Evolutionary conservation across 768 basidiomycete species (phyloP), one percentile per base, ranked within the genome.

Genomic region (Suillus subalutaceus): DNA sequence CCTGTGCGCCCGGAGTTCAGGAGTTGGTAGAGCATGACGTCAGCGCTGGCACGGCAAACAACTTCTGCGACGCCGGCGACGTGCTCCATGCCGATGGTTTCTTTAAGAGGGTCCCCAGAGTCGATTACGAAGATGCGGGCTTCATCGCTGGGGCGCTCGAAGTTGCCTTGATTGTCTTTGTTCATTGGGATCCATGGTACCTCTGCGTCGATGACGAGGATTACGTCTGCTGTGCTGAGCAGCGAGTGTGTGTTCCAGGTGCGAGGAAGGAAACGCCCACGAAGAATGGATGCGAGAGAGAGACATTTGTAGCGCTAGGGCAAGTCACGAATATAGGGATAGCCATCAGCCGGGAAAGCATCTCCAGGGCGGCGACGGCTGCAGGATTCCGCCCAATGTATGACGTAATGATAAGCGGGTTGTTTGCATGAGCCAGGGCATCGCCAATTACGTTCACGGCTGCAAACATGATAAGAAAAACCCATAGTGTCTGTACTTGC

Each of bases 331-430:
- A 82, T 50, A 91, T 75, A 0, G 88, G 88, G 38, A 91, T 83
- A 1, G 82, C 80, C 55, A 90, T 82, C 1, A 80, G 69, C 23
- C 77, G 79, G 4, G 87, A 86, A 4, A 92, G 78, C 1, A 75
- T 71, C 18, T 75, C 66, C 8, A 92, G 83, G 1, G 81, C 75
- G 0, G 75, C 66, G 2, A 88, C 79, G 1, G 88, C 82, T 13
- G 74, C 69, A 3, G 74, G 76, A 66, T 88, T 86, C 6, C 89
- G 83, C 2, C 89, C 90, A 10, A 88, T 74, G 72, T 86, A 81
- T 2, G 88, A 88, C 3, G 88, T 88, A 58, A 92, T 82, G 65
- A 92, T 87, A 60, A 92, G 81, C 0, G 91, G 90, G 1, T 77
- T 79, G 15, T 76, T 75, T 0, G 90, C 86, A 0, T 75, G 67